Conservation (phyloP, 2,329 filamentous ascomycete species). For the Paraconiothyrium brasiliense region DNA sequence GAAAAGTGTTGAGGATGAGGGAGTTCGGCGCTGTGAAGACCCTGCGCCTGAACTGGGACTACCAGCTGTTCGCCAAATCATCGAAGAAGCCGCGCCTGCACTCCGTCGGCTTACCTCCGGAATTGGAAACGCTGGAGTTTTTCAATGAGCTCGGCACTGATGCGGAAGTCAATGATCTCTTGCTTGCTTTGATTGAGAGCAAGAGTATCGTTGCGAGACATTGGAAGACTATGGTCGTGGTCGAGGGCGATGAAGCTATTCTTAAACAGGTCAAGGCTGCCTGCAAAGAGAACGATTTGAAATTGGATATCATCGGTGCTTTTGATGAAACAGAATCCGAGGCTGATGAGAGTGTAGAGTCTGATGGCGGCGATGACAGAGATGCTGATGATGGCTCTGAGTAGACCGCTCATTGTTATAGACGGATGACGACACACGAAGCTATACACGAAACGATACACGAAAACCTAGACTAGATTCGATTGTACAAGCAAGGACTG, state of each 20-base stretch:
- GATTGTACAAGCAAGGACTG: neutral
- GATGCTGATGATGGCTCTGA: neutral
- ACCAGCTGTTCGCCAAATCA: conserved; percentile 44
- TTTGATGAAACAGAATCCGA: conserved; percentile 12
- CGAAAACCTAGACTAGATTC: conserved; percentile 4
- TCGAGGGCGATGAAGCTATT: conserved; percentile 37
- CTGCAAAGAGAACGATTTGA: conserved; percentile 31
- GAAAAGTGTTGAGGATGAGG: conserved; percentile 41
- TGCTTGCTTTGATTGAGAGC: conserved; percentile 38
- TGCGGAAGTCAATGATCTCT: conserved; percentile 40
- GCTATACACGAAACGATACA: neutral
- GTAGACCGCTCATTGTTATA: neutral
- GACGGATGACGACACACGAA: neutral
- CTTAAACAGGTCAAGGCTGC: conserved; percentile 34
- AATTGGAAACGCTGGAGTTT: conserved; percentile 40
- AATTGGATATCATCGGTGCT: conserved; percentile 61
- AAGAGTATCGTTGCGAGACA: conserved; percentile 36
- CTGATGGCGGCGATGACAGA: neutral
- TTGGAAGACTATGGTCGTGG: conserved; percentile 37
- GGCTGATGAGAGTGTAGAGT: neutral
- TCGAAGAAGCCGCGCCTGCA: conserved; percentile 43
- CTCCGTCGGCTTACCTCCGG: conserved; percentile 41
- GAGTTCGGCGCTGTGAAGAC: conserved; percentile 37
- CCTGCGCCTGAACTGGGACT: conserved; percentile 43
- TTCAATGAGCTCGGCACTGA: conserved; percentile 45